Base-by-base conservation (phyloP, 805 yeast genomes). In the Candida ficus region DNA sequence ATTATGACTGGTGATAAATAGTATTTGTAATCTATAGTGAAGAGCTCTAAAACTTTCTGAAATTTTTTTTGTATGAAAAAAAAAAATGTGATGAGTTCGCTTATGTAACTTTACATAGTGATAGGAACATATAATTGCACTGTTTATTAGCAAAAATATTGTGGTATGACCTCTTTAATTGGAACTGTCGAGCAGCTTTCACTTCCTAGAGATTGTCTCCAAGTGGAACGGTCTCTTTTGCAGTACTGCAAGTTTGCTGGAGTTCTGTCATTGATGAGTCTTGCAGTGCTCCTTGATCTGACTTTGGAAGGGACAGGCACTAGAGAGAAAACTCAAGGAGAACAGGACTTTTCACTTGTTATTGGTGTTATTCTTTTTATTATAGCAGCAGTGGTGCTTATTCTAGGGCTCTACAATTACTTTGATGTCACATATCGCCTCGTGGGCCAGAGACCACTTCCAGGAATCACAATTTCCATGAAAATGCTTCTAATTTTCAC, bases 191-290 rank as follows among this genome's bases (percentile, higher is more conserved):
- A 37, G 33, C 32, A 27, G 20, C 31, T 23, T 11, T 35, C 31
- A 19, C 26, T 54, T 0, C 56, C 60, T 1, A 44, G 59, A 20
- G 60, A 56, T 41, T 53, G 59, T 38, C 38, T 56, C 5, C 60
- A 56, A 34, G 55, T 55, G 3, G 60, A 56, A 33, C 37, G 59
- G 12, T 47, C 58, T 0, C 20, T 54, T 9, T 42, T 56, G 7
- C 48, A 49, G 17, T 42, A 46, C 22, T 50, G 51, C 44, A 54
- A 54, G 29, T 45, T 53, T 9, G 43, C 55, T 2, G 51, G 50
- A 0, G 33, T 42, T 0, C 42, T 56, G 2, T 46, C 50, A 2
- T 27, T 54, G 9, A 23, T 49, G 28, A 47, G 55, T 9, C 23
- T 56, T 18, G 49, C 54, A 1, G 40, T 54, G 27, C 18, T 53